These are phyloP conservation scores for Tetradesmus lagerheimii DNA, from an alignment of 139 green algal species.

Conservation along the genomic window DNA sequence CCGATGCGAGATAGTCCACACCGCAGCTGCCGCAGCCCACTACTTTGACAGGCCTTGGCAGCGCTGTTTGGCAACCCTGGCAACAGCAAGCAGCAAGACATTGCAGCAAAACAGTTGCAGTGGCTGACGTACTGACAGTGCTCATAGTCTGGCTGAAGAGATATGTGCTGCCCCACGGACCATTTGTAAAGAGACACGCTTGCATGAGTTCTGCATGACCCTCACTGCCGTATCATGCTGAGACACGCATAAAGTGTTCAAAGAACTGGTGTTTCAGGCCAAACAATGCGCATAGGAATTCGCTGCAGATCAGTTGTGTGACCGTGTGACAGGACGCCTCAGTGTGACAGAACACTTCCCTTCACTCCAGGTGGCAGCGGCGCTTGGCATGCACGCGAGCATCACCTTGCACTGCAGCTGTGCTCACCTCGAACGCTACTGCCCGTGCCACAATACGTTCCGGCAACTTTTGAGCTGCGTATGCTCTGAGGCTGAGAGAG, in stretches of 20 bases:
- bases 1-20: slow-evolving; percentile 94
- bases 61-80: slow-evolving; percentile 4
- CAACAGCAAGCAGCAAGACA: background rate
- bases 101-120: background rate
- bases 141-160: background rate
- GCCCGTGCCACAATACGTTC: background rate
- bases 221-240: too few relatives aligned
- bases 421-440: background rate
- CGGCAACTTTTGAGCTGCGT: too few relatives aligned
- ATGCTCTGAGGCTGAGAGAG: background rate
- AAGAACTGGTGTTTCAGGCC: too few relatives aligned
- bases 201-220: too few relatives aligned
- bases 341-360: background rate
- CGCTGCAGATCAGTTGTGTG: too few relatives aligned
- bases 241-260: too few relatives aligned
- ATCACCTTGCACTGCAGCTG: background rate
- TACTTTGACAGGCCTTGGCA: slow-evolving; percentile 61
- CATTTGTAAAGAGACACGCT: too few relatives aligned
- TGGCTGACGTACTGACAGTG: background rate
- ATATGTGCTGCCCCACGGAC: background rate
- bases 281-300: too few relatives aligned
- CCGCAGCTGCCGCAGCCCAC: slow-evolving; percentile 86
- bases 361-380: background rate
- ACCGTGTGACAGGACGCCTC: too few relatives aligned
- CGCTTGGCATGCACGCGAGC: background rate